These are phyloP conservation scores for Arxiozyma heterogenica DNA, from an alignment of 1,139 yeast genomes.

Conservation along the genomic window DNA sequence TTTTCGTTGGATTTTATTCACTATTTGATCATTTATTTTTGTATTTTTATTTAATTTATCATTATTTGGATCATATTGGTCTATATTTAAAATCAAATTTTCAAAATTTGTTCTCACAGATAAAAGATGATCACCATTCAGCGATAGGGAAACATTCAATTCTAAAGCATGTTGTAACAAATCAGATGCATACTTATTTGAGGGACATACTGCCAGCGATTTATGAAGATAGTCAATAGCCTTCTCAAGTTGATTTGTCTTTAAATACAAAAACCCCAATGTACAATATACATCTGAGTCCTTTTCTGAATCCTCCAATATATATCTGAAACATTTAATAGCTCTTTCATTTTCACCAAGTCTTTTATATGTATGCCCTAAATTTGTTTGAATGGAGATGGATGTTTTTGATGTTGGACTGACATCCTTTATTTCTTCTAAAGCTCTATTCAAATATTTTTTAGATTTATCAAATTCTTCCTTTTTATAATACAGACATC, in stretches of 20 bases:
- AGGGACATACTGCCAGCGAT: conserved; percentile 70
- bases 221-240: conserved; percentile 75
- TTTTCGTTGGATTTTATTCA: not conserved
- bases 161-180: conserved; percentile 73
- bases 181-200: conserved; percentile 80
- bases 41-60: not conserved
- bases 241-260: conserved; percentile 50
- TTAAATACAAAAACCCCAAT: conserved; percentile 72
- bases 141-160: conserved; percentile 37
- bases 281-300: conserved; percentile 77
- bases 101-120: conserved; percentile 17
- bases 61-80: not conserved
- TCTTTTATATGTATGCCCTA: conserved; percentile 84
- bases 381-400: conserved; percentile 77
- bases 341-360: conserved; percentile 57
- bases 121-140: conserved; percentile 29
- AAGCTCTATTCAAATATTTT: conserved; percentile 59
- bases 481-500: conserved; percentile 79
- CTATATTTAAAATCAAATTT: conserved; percentile 13
- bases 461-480: conserved; percentile 64
- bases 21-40: not conserved
- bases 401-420: conserved; percentile 78
- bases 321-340: conserved; percentile 66
- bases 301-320: conserved; percentile 55
- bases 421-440: conserved; percentile 56